phyloP scores from a whole-genome alignment of 140 eudicot genomes.

The Flaveria floridana region DNA sequence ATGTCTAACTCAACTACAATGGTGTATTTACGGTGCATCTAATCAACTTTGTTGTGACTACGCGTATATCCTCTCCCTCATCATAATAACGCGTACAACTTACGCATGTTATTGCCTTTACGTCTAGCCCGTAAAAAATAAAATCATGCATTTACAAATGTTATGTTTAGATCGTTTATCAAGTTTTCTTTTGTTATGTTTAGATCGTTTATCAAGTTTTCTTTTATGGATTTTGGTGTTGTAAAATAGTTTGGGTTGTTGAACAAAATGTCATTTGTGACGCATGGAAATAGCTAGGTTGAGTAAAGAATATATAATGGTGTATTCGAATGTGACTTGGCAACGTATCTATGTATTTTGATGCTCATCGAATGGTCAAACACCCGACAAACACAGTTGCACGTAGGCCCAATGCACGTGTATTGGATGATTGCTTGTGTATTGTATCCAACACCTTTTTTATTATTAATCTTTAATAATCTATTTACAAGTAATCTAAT shows the following conservation, averaged over 20 bases:
- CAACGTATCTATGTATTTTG: neutral
- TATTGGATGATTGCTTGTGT: constrained; percentile 40
- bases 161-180: too few species aligned
- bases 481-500: neutral
- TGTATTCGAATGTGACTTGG: constrained; percentile 36
- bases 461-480: neutral
- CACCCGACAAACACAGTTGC: constrained; percentile 46
- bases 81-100: too few species aligned
- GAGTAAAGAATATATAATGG: constrained; percentile 11
- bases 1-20: too few species aligned
- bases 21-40: too few species aligned
- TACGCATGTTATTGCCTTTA: too few species aligned
- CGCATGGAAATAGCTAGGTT: neutral
- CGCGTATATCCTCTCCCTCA: too few species aligned
- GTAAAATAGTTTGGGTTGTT: neutral
- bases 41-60: too few species aligned
- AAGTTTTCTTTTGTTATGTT: too few species aligned
- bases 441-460: constrained; percentile 23
- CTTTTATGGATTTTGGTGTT: too few species aligned
- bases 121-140: too few species aligned
- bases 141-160: too few species aligned
- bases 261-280: neutral
- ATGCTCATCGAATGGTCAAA: constrained; percentile 43
- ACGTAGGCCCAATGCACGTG: constrained; percentile 73
- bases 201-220: too few species aligned